These are phyloP conservation scores for Lepidium sativum DNA, from an alignment of 345 rosid genomes.

Conservation along the genomic window DNA sequence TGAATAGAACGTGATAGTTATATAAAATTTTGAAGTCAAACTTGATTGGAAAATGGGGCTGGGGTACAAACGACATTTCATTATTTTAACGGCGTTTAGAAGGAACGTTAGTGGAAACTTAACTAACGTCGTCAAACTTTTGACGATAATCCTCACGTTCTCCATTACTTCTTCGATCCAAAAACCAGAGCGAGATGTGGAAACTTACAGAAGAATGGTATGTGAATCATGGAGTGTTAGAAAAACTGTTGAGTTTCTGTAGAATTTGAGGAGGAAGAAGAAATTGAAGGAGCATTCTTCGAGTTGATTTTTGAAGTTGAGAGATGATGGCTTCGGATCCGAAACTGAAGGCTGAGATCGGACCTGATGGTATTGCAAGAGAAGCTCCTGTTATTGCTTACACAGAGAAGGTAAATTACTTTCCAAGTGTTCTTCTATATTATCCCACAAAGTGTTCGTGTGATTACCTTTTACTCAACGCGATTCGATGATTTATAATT, in stretches of 20 bases:
- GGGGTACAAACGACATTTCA: slow-evolving; percentile 7
- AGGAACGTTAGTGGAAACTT: slow-evolving; percentile 2
- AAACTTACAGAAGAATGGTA: not conserved
- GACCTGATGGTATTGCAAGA: slow-evolving; percentile 78
- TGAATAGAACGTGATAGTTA: not conserved
- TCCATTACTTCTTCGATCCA: slow-evolving; percentile 16
- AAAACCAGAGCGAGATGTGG: not conserved
- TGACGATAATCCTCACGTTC: slow-evolving; percentile 12
- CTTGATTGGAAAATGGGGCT: not conserved
- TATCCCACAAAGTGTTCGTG: not conserved
- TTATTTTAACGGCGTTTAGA: slow-evolving; percentile 13
- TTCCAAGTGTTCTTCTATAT: not conserved
- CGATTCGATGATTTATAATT: not conserved
- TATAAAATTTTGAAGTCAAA: not conserved
- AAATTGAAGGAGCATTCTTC: not conserved
- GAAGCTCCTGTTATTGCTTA: slow-evolving; percentile 87
- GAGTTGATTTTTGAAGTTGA: not conserved
- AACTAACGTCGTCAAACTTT: slow-evolving; percentile 2
- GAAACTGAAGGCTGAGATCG: slow-evolving; percentile 62
- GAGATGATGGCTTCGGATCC: slow-evolving; percentile 54
- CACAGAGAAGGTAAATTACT: slow-evolving; percentile 62
- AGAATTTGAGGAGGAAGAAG: slow-evolving; percentile 7
- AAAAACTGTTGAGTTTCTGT: not conserved
- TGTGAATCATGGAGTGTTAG: not conserved
- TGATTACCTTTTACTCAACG: slow-evolving; percentile 1